Evolutionary conservation across 345 rosid species (phyloP).

Genomic region (Salix exigua): DNA sequence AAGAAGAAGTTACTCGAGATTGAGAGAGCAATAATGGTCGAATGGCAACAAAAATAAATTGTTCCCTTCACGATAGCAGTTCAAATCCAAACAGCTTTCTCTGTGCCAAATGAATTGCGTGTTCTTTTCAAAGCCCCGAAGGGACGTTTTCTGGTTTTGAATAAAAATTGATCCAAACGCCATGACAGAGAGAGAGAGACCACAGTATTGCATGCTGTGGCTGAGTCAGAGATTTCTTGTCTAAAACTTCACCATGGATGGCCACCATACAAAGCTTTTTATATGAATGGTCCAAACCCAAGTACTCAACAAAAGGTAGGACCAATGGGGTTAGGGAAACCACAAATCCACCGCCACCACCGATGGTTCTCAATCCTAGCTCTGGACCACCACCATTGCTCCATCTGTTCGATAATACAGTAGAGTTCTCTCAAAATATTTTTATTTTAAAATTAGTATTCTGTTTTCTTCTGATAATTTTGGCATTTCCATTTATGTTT

Average conservation of each 20-base stretch:
- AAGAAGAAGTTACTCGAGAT: too few relatives aligned
- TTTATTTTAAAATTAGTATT: too few relatives aligned
- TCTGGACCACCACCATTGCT: not conserved
- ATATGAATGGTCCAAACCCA: not conserved
- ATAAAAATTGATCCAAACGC: not conserved
- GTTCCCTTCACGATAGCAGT: too few relatives aligned
- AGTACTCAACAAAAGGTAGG: not conserved
- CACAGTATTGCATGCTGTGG: not conserved
- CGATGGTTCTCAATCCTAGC: not conserved
- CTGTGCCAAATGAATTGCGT: not conserved
- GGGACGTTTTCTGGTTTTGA: not conserved
- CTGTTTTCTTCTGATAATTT: too few relatives aligned
- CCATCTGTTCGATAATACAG: too few relatives aligned
- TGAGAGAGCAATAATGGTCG: too few relatives aligned
- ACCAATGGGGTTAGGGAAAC: not conserved
- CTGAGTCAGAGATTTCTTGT: not conserved
- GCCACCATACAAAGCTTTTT: not conserved
- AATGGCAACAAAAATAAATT: too few relatives aligned
- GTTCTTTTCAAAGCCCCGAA: not conserved
- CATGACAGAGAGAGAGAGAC: not conserved
- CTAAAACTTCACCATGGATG: not conserved
- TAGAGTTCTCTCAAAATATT: too few relatives aligned
- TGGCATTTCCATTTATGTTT: too few relatives aligned
- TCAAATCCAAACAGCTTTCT: too few relatives aligned
- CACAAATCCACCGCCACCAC: conserved; percentile 1